Evolutionary conservation across 2,329 filamentous ascomycete species (phyloP).

Genomic region (Paraconiothyrium sp.): DNA sequence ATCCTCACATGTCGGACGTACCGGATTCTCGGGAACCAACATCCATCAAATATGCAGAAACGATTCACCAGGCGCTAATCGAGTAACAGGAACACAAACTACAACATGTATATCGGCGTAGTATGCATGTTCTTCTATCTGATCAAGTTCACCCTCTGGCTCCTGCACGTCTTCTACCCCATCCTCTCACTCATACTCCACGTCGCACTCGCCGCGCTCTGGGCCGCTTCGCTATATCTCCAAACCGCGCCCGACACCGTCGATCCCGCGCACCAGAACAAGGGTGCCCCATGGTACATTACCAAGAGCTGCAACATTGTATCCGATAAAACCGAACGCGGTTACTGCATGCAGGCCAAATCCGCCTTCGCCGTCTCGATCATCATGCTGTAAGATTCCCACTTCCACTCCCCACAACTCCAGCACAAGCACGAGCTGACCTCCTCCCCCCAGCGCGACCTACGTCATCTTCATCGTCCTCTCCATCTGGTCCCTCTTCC

Average conservation of each 20-base stretch:
- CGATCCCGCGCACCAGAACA: constrained; percentile 69
- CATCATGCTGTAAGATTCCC: constrained; percentile 71
- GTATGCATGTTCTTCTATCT: constrained; percentile 80
- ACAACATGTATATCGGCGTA: constrained; percentile 79
- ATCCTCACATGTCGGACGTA: background rate
- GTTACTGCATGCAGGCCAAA: constrained; percentile 74
- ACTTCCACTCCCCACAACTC: background rate
- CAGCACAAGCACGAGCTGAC: constrained; percentile 16
- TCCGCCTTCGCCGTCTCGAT: constrained; percentile 70
- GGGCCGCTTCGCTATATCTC: constrained; percentile 72
- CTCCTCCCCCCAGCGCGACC: constrained; percentile 58
- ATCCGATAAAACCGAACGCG: constrained; percentile 61
- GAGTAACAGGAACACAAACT: constrained; percentile 71
- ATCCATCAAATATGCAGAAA: background rate
- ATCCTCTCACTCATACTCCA: constrained; percentile 69
- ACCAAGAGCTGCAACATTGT: constrained; percentile 73
- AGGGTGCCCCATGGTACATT: constrained; percentile 77
- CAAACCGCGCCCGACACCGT: constrained; percentile 78
- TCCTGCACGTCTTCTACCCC: constrained; percentile 77
- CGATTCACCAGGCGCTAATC: constrained; percentile 17
- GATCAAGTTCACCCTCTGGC: constrained; percentile 72
- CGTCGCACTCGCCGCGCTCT: constrained; percentile 67
- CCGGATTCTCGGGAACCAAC: background rate
- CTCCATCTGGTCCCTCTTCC: constrained; percentile 65
- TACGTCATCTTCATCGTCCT: constrained; percentile 69